These are phyloP conservation scores for Chloranthus sessilifolius DNA, from an alignment of 164 flowering plant genomes.

Conservation along the genomic window DNA sequence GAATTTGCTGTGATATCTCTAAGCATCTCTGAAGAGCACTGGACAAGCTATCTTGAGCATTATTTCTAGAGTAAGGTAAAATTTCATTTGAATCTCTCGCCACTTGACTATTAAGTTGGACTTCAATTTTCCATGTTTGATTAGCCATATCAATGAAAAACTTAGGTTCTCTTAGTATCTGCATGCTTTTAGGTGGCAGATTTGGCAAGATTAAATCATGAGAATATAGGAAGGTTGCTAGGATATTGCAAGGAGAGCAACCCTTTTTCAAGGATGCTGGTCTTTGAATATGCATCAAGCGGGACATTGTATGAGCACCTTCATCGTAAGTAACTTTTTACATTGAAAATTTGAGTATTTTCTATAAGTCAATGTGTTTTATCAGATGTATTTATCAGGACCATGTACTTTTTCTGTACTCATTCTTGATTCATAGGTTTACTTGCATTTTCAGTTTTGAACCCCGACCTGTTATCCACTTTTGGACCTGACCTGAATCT, in stretches of 20 bases:
- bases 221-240: slow-evolving; percentile 66
- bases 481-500: too few species aligned
- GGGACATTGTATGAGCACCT: slow-evolving; percentile 93
- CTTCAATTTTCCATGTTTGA: neutral
- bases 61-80: slow-evolving; percentile 85
- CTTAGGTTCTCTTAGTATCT: too few species aligned
- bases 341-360: too few species aligned
- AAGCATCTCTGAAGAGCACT: slow-evolving; percentile 77
- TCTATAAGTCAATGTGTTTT: too few species aligned
- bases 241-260: slow-evolving; percentile 81
- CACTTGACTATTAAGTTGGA: neutral
- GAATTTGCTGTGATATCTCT: slow-evolving; percentile 93
- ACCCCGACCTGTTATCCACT: too few species aligned
- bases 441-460: too few species aligned
- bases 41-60: slow-evolving; percentile 86
- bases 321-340: slow-evolving; percentile 95
- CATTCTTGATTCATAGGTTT: too few species aligned
- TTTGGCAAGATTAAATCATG: slow-evolving; percentile 77
- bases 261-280: slow-evolving; percentile 94
- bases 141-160: too few species aligned
- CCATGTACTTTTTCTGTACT: too few species aligned
- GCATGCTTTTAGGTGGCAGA: slow-evolving; percentile 78
- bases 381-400: too few species aligned
- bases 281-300: slow-evolving; percentile 90
- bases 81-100: neutral